Percentiles rank a stretch among this genome's conserved stretches.
Conservation (phyloP, 768 basidiomycete genomes). For the Suillus subluteus region DNA sequence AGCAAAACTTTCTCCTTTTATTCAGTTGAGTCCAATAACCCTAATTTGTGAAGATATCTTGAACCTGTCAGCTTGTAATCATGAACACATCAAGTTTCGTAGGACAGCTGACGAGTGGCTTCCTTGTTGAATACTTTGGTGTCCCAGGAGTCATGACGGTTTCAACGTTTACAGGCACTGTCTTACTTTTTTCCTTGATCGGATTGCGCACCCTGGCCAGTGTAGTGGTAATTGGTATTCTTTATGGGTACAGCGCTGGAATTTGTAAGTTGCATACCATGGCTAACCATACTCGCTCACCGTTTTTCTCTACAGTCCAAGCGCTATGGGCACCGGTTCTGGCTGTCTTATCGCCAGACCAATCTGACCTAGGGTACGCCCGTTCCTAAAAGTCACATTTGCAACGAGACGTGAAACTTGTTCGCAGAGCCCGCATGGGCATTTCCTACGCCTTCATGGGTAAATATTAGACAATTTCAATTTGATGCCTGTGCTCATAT, state of each 20-base stretch:
- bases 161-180: slow-evolving; percentile 40
- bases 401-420: not conserved
- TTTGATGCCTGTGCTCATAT: not conserved
- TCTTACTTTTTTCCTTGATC: slow-evolving; percentile 52
- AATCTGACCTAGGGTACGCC: slow-evolving; percentile 55
- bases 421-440: slow-evolving; percentile 45
- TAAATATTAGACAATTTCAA: slow-evolving; percentile 25
- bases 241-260: slow-evolving; percentile 60
- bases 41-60: slow-evolving; percentile 1
- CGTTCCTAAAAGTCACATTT: not conserved
- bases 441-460: slow-evolving; percentile 53
- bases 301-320: slow-evolving; percentile 34
- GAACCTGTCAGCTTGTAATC: slow-evolving; percentile 48
- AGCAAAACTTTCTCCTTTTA: slow-evolving; percentile 58
- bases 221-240: slow-evolving; percentile 44
- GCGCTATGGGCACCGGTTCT: slow-evolving; percentile 48
- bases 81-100: slow-evolving; percentile 57
- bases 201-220: slow-evolving; percentile 43
- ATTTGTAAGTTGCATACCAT: slow-evolving; percentile 34
- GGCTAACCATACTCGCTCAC: slow-evolving; percentile 5
- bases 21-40: slow-evolving; percentile 41
- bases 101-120: slow-evolving; percentile 55
- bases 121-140: slow-evolving; percentile 47
- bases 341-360: slow-evolving; percentile 45
- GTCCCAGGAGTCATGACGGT: slow-evolving; percentile 41